phyloP scores from a whole-genome alignment of 192 early-diverging fungal species.

The Piromyces sp. region DNA sequence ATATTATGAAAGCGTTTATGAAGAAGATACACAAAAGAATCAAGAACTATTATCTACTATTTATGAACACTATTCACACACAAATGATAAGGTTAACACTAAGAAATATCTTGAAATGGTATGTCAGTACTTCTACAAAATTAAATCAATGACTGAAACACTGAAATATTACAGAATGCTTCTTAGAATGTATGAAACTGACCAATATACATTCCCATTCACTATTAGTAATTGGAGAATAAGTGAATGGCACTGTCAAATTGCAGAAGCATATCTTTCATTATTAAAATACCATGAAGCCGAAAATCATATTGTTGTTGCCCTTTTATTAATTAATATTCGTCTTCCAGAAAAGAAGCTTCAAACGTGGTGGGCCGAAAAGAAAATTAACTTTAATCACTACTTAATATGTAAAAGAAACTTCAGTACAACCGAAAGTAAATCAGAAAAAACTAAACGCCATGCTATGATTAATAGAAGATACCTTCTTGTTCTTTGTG shows the following conservation, averaged over 20 bases:
- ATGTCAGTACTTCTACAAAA: background rate
- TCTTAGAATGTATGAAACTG: background rate
- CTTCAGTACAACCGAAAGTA: background rate
- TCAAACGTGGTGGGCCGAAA: background rate
- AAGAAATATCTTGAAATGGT: background rate
- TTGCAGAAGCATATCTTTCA: background rate
- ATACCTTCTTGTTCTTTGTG: background rate
- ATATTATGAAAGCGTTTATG: background rate
- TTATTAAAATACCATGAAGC: background rate
- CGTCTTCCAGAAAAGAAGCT: background rate
- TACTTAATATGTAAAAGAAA: background rate
- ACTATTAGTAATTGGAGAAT: background rate
- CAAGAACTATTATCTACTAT: background rate
- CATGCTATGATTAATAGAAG: background rate
- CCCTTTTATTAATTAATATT: background rate
- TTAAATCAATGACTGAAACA: background rate
- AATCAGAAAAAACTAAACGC: background rate
- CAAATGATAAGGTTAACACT: background rate
- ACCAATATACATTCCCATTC: background rate
- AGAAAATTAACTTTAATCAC: background rate
- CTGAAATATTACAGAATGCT: background rate
- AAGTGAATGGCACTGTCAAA: background rate
- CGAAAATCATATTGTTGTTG: background rate
- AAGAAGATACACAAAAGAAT: background rate
- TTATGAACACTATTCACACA: background rate